Base-by-base conservation (phyloP, 192 early-diverging fungal genomes). In the Umbelopsis isabellina region DNA sequence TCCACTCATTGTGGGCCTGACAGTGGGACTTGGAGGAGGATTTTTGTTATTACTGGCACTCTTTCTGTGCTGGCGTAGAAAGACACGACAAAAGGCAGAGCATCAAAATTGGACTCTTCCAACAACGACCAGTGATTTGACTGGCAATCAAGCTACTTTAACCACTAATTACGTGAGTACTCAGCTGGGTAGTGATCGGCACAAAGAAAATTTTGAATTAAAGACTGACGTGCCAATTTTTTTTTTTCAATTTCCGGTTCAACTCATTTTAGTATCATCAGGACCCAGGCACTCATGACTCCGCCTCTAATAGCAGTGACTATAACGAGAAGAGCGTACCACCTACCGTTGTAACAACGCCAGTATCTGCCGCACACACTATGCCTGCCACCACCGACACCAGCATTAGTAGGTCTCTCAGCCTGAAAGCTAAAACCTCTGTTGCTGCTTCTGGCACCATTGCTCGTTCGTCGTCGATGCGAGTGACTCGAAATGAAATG, bases 401-500 rank as follows among this genome's bases (percentile, higher is more conserved):
- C 18, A 30, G 55, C 2, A 35, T 61, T 16, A 61, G 55, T 7
- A 30, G 55, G 25, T 61, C 55, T 13, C 25, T 61, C 7, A 61
- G 55, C 27, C 30, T 61, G 27, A 61, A 61, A 30, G 25, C 27
- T 13, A 61, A 61, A 13, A 2, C 55, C 1, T 30, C 27, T 18
- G 12, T 18, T 33, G 15, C 27, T 6, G 13, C 12, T 30, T 3
- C 27, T 33, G 12, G 27, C 15, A 30, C 15, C 13, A n/a, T 61
- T 18, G 16, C 30, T 37, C 69, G 69, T 27, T 70, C 69, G 27
- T 55, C 69, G 9, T 70, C 69, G 2, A 52, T 70, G 22, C 33
- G 51, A 41, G 52, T 70, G 27, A 52, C 69, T 22, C 37, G 51
- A 58, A 53, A 70, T 41, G 69, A 70, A 25, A 58, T 53, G 22